phyloP scores from a whole-genome alignment of 2,329 filamentous ascomycete species.

The Zasmidium angulare region DNA sequence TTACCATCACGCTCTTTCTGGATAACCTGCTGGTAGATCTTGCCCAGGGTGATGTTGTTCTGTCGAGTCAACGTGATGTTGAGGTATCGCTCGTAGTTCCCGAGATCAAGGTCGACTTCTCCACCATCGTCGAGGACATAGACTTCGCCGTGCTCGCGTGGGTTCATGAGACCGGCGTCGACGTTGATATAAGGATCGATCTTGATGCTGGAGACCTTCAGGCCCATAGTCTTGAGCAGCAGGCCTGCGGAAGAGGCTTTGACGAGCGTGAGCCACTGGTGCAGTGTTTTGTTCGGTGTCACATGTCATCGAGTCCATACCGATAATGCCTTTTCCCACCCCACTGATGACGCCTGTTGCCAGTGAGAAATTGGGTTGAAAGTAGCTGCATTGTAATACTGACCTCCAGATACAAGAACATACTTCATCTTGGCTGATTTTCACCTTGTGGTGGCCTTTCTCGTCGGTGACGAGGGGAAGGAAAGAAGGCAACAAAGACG shows the following conservation, averaged over 20 bases:
- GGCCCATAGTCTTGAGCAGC: constrained; percentile 75
- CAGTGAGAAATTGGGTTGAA: constrained; percentile 9
- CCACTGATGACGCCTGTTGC: constrained; percentile 56
- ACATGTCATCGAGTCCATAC: constrained; percentile 41
- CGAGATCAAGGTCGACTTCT: constrained; percentile 72
- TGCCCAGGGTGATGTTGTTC: constrained; percentile 96
- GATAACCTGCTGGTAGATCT: constrained; percentile 90
- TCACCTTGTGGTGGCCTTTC: constrained; percentile 40
- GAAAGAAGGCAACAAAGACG: constrained; percentile 32
- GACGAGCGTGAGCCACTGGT: constrained; percentile 8
- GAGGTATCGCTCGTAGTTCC: constrained; percentile 79
- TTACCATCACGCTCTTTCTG: constrained; percentile 69
- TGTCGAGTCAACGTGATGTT: constrained; percentile 78
- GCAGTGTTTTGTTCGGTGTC: background rate
- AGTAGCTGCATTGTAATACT: constrained; percentile 30
- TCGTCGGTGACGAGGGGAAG: constrained; percentile 44
- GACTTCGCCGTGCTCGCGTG: constrained; percentile 78
- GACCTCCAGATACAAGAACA: constrained; percentile 76
- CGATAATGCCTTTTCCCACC: constrained; percentile 67
- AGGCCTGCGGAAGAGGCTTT: constrained; percentile 68
- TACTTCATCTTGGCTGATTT: constrained; percentile 67
- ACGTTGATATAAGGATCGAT: constrained; percentile 74
- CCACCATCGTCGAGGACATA: constrained; percentile 85
- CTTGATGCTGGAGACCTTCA: constrained; percentile 71
- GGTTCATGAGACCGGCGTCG: constrained; percentile 72